These are phyloP conservation scores for Abelmoschus esculentus DNA, from an alignment of 345 rosid species.

Conservation along the genomic window DNA sequence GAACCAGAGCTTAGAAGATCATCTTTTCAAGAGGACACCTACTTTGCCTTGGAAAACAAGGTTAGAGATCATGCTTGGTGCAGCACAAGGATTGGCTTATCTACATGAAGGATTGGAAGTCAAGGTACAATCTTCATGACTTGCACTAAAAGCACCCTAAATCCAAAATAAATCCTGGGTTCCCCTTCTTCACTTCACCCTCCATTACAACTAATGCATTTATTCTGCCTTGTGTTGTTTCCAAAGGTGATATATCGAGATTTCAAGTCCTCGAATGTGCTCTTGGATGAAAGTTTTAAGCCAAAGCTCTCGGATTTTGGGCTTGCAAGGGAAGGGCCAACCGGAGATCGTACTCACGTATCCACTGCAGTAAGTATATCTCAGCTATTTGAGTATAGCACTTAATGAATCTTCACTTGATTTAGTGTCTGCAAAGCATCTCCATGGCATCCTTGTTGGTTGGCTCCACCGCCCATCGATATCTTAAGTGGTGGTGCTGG, in stretches of 20 bases:
- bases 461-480: neutral
- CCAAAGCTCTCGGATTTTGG: conserved; percentile 93
- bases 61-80: conserved; percentile 78
- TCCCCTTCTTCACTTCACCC: no score
- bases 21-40: conserved; percentile 44
- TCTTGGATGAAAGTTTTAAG: conserved; percentile 50
- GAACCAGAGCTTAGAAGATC: conserved; percentile 75
- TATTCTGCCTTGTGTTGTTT: conserved; percentile 4
- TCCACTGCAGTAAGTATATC: conserved; percentile 59
- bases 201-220: no score
- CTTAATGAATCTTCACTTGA: neutral
- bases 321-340: conserved; percentile 93
- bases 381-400: neutral
- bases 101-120: conserved; percentile 63
- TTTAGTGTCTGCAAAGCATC: neutral
- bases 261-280: conserved; percentile 84
- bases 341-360: conserved; percentile 68
- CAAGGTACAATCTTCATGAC: conserved; percentile 34
- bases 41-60: conserved; percentile 64
- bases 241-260: conserved; percentile 85
- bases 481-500: no score
- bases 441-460: neutral
- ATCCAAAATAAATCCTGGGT: no score
- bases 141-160: no score
- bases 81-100: conserved; percentile 81